phyloP scores from a whole-genome alignment of 306 rosid genomes.

The Hippophae tibetana region DNA sequence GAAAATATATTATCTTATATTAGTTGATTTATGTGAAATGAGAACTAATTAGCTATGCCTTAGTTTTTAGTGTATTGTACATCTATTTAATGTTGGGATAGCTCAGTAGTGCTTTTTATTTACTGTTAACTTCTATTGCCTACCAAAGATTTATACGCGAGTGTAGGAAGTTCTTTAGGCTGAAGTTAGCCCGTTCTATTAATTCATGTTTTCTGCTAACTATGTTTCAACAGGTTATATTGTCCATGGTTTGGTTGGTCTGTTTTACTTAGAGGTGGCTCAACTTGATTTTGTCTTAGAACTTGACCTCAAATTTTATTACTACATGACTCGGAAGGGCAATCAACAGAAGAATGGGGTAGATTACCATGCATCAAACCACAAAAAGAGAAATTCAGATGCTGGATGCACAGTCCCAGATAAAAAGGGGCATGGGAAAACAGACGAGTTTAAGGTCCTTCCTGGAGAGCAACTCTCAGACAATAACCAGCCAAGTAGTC shows the following conservation, averaged over 20 bases:
- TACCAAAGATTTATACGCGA: neutral
- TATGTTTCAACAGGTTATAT: neutral
- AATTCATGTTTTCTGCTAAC: neutral
- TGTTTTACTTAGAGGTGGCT: slow-evolving; percentile 21
- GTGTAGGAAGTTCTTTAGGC: neutral
- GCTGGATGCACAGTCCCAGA: slow-evolving; percentile 39
- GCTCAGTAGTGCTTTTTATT: neutral
- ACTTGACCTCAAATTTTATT: slow-evolving; percentile 3
- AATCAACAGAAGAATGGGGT: slow-evolving; percentile 77
- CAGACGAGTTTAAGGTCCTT: slow-evolving; percentile 41
- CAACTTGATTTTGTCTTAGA: slow-evolving; percentile 20
- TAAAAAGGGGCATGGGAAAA: slow-evolving; percentile 36
- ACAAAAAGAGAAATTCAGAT: slow-evolving; percentile 36
- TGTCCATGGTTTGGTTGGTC: slow-evolving; percentile 15
- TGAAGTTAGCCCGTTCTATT: neutral
- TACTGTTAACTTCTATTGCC: neutral
- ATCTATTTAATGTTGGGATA: no score
- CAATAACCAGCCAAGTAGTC: slow-evolving; percentile 27
- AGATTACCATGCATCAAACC: slow-evolving; percentile 42
- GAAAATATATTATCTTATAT: neutral
- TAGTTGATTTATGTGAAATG: neutral
- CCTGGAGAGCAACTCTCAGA: slow-evolving; percentile 50
- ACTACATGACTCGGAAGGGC: slow-evolving; percentile 82
- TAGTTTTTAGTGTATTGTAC: neutral
- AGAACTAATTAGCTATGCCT: neutral